Evolutionary conservation across 345 rosid genomes (phyloP), one percentile per base, ranked within the genome.

Genomic region (Conringia planisiliqua): DNA sequence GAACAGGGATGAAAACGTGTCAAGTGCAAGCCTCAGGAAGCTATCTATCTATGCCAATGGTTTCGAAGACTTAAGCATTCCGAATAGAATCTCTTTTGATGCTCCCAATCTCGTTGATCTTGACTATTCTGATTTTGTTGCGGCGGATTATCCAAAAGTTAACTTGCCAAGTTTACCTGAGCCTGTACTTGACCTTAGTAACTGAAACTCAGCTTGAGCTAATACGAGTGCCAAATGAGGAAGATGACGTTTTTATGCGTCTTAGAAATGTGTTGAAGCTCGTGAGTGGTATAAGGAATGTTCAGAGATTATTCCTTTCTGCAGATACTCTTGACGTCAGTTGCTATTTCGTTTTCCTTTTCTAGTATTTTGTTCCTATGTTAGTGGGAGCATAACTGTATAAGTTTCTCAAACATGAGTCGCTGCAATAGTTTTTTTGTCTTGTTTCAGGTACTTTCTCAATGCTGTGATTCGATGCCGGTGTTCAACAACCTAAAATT

Each of bases 191-290:
- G 1, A 42, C 2, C 67, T 62, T 40, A 22, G 14, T 43, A 16
- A 10, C 3, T 27, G 16, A 5, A 42, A 2, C 16, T 16, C 54
- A 44, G 27, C 6, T 29, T 5, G n/a, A 63, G 26, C 24, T 26
- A n/a, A 16, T 44, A n/a, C 24, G 26, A 63, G 54, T 0, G 3
- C 22, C n/a, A 27, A 27, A 10, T 43, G 36, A n/a, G 9, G 52
- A 42, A n/a, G 36, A 42, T 42, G 24, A 42, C 4, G 24, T 0
- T n/a, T 9, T 5, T 43, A 0, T 13, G 8, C 5, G n/a, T 62
- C 14, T 62, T n/a, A 16, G 36, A 26, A 65, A 65, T 64, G 70
- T 65, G 32, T 65, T 12, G 70, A 65, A 47, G 43, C 43, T 47
- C 7, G 10, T 65, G 0, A 46, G 7, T 30, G 57, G 57, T 30